phyloP scores from a whole-genome alignment of 768 basidiomycete genomes.

The Tylopilus intermedius region DNA sequence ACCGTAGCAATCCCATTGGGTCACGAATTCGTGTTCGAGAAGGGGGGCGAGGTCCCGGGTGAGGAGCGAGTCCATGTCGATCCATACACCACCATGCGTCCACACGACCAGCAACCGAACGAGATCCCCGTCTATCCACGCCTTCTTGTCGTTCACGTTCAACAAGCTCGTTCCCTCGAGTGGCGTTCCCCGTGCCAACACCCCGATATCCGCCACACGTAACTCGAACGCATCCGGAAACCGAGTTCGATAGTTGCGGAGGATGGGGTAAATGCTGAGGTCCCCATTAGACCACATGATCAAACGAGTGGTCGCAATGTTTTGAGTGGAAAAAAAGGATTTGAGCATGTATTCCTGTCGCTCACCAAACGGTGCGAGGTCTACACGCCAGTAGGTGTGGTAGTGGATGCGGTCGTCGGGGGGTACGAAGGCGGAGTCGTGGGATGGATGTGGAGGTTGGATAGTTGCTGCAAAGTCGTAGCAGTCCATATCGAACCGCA shows the following conservation, averaged over 20 bases:
- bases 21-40: slow-evolving; percentile 92
- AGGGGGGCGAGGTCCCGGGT: slow-evolving; percentile 84
- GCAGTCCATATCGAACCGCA: slow-evolving; percentile 82
- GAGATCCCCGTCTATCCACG: slow-evolving; percentile 94
- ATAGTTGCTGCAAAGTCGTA: slow-evolving; percentile 90
- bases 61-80: slow-evolving; percentile 95
- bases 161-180: slow-evolving; percentile 64
- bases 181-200: slow-evolving; percentile 70
- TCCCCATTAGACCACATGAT: slow-evolving; percentile 93
- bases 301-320: slow-evolving; percentile 54
- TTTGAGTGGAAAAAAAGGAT: slow-evolving; percentile 92
- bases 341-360: slow-evolving; percentile 90
- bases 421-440: slow-evolving; percentile 9
- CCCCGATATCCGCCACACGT: slow-evolving; percentile 59
- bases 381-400: slow-evolving; percentile 93
- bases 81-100: slow-evolving; percentile 90
- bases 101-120: slow-evolving; percentile 84
- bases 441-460: slow-evolving; percentile 26
- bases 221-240: slow-evolving; percentile 74
- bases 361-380: slow-evolving; percentile 73
- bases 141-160: slow-evolving; percentile 63
- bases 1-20: slow-evolving; percentile 99
- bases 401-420: slow-evolving; percentile 55
- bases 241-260: slow-evolving; percentile 52
- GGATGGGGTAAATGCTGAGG: slow-evolving; percentile 48